A percentile compares a stretch with the other conserved stretches of the same genome.
phyloP scores from a whole-genome alignment of 768 basidiomycete species.

The Russula ochroleuca region DNA sequence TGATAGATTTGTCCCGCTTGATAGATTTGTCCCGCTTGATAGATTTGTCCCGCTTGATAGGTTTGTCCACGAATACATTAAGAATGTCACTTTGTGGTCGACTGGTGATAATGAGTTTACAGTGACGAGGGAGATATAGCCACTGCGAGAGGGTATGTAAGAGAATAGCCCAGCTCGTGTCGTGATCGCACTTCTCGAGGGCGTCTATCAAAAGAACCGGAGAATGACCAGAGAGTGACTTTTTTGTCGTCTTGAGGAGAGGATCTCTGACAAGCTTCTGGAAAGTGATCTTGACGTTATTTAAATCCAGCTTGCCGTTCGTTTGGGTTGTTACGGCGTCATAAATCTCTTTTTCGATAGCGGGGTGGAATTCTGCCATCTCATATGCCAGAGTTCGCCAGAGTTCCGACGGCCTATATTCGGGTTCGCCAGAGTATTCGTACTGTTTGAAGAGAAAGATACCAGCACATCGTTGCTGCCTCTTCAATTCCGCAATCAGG shows the following conservation, averaged over 20 bases:
- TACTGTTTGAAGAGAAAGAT: slow-evolving; percentile 7
- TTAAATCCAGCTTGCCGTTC: not conserved
- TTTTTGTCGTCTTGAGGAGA: slow-evolving; percentile 7
- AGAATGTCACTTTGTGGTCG: slow-evolving; percentile 12
- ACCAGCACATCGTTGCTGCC: slow-evolving; percentile 17
- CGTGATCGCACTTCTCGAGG: slow-evolving; percentile 16
- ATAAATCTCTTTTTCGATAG: slow-evolving; percentile 8
- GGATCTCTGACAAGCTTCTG: slow-evolving; percentile 10
- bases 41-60: no score
- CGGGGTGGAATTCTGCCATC: slow-evolving; percentile 22
- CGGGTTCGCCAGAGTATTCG: not conserved
- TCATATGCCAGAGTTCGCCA: slow-evolving; percentile 19
- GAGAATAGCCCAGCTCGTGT: not conserved
- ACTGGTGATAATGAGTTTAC: slow-evolving; percentile 20
- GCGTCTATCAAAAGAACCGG: slow-evolving; percentile 18
- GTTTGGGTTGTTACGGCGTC: not conserved
- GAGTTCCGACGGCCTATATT: not conserved
- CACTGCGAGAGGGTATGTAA: slow-evolving; percentile 12
- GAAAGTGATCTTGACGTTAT: not conserved
- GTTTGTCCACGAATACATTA: not conserved
- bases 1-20: no score
- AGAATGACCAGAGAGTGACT: not conserved
- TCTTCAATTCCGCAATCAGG: slow-evolving; percentile 13
- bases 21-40: no score
- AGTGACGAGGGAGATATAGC: slow-evolving; percentile 13